These are phyloP conservation scores for Aureobasidium sp. DNA, from an alignment of 2,329 filamentous ascomycete genomes.

Conservation along the genomic window DNA sequence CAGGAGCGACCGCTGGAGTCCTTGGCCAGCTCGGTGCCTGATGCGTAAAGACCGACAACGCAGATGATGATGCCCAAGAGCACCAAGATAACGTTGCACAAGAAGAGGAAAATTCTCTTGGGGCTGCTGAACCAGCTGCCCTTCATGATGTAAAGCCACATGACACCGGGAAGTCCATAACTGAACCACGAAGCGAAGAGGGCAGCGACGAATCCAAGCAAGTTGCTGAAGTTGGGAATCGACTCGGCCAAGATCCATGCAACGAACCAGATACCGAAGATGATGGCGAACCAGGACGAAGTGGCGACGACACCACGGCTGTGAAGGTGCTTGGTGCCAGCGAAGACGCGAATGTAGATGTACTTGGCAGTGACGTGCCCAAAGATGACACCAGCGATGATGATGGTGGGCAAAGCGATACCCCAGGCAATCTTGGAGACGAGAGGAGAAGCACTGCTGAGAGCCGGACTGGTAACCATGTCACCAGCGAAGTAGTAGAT, in stretches of 20 bases:
- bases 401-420: conserved; percentile 62
- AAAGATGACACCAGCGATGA: conserved; percentile 65
- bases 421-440: conserved; percentile 61
- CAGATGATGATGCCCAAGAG: conserved; percentile 24
- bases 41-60: conserved; percentile 23
- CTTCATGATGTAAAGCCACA: conserved; percentile 38
- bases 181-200: conserved; percentile 61
- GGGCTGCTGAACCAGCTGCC: conserved; percentile 36
- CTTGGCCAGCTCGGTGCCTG: conserved; percentile 7
- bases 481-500: conserved; percentile 60
- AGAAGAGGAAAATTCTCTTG: conserved; percentile 35
- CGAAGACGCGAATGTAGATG: conserved; percentile 59
- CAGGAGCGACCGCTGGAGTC: conserved; percentile 1
- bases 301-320: conserved; percentile 35
- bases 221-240: conserved; percentile 17
- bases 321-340: conserved; percentile 45
- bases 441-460: conserved; percentile 51
- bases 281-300: conserved; percentile 54
- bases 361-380: conserved; percentile 60
- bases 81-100: conserved; percentile 37
- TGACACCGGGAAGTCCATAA: conserved; percentile 20
- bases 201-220: conserved; percentile 37
- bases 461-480: conserved; percentile 56
- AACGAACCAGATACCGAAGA: conserved; percentile 50
- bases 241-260: conserved; percentile 60